Base-by-base conservation (phyloP, 176 grass and related monocot species). In the Tillandsia fasciculata region DNA sequence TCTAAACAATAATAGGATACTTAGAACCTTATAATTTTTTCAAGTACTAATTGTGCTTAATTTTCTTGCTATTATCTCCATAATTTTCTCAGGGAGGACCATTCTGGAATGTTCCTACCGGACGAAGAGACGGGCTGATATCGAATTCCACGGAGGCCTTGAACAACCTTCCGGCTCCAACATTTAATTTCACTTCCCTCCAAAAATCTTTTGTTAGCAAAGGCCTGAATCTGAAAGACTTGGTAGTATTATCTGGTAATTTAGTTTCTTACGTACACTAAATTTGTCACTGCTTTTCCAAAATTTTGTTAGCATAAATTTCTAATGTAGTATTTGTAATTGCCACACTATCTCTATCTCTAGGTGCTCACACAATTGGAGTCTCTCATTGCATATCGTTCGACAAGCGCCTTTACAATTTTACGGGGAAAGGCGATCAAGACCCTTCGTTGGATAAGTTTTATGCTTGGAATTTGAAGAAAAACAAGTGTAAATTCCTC, bases 331-430 rank as follows among this genome's bases (percentile, higher is more conserved):
- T 51, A 12, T 22, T 70, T 11, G 48, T 53, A 51, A 13, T 24
- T 3, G 17, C 2, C 11, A 11, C 49, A 20, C 26, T 49, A 50
- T 13, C 15, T 64, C 10, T 10, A 63, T 42, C 24, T 47, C 6
- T 27, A 75, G 73, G 73, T 12, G 63, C 73, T 66, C 73, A 75
- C 49, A 75, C 73, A 9, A 54, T 75, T 3, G 73, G 73, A 48
- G 64, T 75, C 48, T 53, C 73, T 33, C 73, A 75, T 49, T 75
- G 73, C 63, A 26, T 14, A 33, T n/a, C 73, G 9, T 75, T 75
- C 63, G 66, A 64, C 13, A 54, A 52, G 11, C 63, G 73, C 57
- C 73, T 75, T 53, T 67, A 75, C 24, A 75, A 75, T 22, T 75
- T 75, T 50, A 75, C 63, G 9, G 73, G 73, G 33, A 75, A 67